phyloP scores from a whole-genome alignment of 345 rosid species.

The Crucihimalaya himalaica region DNA sequence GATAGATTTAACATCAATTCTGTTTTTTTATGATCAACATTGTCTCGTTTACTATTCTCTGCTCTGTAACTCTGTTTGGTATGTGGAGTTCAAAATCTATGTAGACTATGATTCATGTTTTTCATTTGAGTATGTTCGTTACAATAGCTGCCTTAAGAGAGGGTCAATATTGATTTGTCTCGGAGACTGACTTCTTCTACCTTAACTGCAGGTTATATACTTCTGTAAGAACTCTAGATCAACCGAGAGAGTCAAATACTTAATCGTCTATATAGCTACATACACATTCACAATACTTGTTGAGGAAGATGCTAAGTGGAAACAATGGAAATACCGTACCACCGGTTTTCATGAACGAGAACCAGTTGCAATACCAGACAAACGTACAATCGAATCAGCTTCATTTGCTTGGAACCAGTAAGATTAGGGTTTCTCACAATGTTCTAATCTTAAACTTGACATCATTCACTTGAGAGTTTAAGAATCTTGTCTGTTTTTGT shows the following conservation, averaged over 20 bases:
- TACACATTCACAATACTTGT: background rate
- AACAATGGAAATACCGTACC: constrained; percentile 50
- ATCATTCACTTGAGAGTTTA: background rate
- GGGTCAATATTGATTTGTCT: background rate
- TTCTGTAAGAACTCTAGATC: background rate
- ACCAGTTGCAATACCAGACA: constrained; percentile 53
- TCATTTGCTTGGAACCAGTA: constrained; percentile 60
- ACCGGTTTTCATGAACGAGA: constrained; percentile 55
- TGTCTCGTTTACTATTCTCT: constrained; percentile 22
- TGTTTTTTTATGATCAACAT: constrained; percentile 18
- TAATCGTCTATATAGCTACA: background rate
- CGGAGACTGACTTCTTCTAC: constrained; percentile 7
- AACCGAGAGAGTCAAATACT: background rate
- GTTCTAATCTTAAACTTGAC: background rate
- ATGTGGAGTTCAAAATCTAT: background rate
- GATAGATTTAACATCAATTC: too few species aligned
- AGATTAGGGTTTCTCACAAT: constrained; percentile 26
- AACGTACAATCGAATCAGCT: constrained; percentile 55
- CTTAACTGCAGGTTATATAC: constrained; percentile 16
- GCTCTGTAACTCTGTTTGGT: constrained; percentile 22
- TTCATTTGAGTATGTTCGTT: background rate
- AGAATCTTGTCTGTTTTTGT: background rate
- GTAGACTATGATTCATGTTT: background rate
- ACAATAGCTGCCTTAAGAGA: background rate
- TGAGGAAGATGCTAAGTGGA: constrained; percentile 66